These are phyloP conservation scores for Pascua sp. DNA, from an alignment of 1,284 basidiomycete species.

Conservation along the genomic window DNA sequence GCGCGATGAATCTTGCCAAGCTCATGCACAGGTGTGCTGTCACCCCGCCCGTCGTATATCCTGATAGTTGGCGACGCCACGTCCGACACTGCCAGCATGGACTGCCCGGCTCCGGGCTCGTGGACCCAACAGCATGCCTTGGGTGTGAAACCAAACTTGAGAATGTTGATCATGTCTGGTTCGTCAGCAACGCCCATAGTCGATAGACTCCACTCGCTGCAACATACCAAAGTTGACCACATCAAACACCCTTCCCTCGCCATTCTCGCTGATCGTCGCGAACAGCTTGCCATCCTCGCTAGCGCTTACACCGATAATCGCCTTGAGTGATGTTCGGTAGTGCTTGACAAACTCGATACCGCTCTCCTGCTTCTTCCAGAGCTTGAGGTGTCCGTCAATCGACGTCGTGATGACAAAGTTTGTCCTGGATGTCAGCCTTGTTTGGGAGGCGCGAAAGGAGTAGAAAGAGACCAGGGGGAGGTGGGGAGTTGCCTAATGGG, in stretches of 20 bases:
- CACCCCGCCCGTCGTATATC: conserved; percentile 89
- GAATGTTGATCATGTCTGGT: conserved; percentile 97
- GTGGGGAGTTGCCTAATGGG: neutral
- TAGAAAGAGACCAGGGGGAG: neutral
- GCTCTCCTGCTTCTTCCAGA: conserved; percentile 96
- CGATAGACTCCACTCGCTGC: neutral
- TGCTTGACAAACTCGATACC: conserved; percentile 93
- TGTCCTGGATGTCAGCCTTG: conserved; percentile 57
- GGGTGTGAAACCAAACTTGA: conserved; percentile 80
- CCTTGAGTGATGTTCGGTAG: conserved; percentile 82
- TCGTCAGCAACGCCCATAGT: neutral
- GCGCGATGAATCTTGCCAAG: conserved; percentile 75
- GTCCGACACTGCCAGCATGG: conserved; percentile 87
- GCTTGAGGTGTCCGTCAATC: conserved; percentile 89
- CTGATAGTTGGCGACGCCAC: conserved; percentile 68
- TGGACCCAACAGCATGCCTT: conserved; percentile 93
- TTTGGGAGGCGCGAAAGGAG: no score
- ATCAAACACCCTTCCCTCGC: conserved; percentile 90
- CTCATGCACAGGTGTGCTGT: conserved; percentile 67
- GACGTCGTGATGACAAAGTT: conserved; percentile 93
- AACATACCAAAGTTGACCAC: conserved; percentile 87
- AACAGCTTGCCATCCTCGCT: conserved; percentile 90
- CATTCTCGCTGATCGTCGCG: conserved; percentile 80
- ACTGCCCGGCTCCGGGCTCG: conserved; percentile 76
- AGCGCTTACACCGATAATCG: conserved; percentile 75